These are phyloP conservation scores for Diplodia mutila DNA, from an alignment of 2,329 filamentous ascomycete species.

Conservation along the genomic window DNA sequence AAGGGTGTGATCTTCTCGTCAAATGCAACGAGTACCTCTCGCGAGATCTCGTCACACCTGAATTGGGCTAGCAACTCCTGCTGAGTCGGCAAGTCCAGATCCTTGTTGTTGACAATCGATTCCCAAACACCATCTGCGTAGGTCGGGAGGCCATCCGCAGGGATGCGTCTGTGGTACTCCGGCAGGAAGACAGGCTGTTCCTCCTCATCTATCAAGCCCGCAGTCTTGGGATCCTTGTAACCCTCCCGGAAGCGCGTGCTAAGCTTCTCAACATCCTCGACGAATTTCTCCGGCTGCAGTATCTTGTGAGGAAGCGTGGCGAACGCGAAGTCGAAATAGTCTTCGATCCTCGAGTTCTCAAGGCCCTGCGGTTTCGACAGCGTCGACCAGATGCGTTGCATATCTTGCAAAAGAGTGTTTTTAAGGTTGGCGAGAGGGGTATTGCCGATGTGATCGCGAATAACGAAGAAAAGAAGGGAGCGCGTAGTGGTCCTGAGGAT, in stretches of 20 bases:
- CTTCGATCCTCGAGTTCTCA: constrained; percentile 86
- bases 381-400: constrained; percentile 88
- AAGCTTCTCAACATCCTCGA: constrained; percentile 76
- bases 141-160: constrained; percentile 92
- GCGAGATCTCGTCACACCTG: constrained; percentile 92
- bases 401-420: constrained; percentile 85
- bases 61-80: constrained; percentile 97
- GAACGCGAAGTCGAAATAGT: constrained; percentile 99
- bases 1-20: constrained; percentile 80
- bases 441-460: constrained; percentile 91
- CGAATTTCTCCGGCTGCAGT: constrained; percentile 89
- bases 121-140: constrained; percentile 97
- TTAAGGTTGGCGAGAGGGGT: constrained; percentile 90
- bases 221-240: constrained; percentile 69
- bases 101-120: constrained; percentile 98
- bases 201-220: constrained; percentile 69
- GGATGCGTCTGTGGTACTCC: constrained; percentile 94
- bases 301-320: constrained; percentile 96
- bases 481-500: constrained; percentile 73
- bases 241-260: constrained; percentile 82
- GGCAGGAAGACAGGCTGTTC: constrained; percentile 82
- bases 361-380: constrained; percentile 89
- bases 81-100: constrained; percentile 93
- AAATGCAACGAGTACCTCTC: constrained; percentile 83
- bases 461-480: constrained; percentile 96